A percentile compares a stretch with the other conserved stretches of the same genome.
Evolutionary conservation across 2,329 filamentous ascomycete species (phyloP).

Genomic region (Bretziella fagacearum): DNA sequence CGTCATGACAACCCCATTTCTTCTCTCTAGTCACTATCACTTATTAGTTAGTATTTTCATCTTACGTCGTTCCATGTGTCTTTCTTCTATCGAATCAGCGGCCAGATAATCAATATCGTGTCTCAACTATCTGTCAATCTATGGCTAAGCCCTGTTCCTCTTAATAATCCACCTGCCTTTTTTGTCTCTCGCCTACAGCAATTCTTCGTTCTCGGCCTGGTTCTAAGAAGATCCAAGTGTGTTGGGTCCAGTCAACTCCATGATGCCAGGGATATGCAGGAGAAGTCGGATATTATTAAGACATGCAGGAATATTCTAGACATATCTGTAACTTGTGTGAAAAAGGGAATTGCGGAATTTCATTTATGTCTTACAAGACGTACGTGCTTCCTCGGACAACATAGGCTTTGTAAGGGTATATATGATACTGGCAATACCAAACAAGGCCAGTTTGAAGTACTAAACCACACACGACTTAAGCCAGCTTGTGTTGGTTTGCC

Average conservation of each 20-base stretch:
- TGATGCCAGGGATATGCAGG: neutral
- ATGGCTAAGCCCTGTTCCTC: neutral
- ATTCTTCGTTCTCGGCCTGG: neutral
- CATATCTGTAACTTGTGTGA: neutral
- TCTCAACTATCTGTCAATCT: neutral
- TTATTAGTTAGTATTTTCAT: neutral
- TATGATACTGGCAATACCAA: no score
- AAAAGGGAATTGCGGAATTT: neutral
- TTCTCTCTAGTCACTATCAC: no score
- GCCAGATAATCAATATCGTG: no score
- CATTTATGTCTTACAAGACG: neutral
- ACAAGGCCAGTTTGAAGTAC: no score
- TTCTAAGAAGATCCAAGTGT: neutral
- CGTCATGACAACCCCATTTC: no score
- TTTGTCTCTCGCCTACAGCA: neutral
- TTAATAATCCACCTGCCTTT: neutral
- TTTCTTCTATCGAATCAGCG: neutral
- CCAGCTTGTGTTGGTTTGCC: no score
- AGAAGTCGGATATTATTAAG: neutral
- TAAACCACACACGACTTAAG: no score
- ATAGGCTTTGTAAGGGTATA: no score
- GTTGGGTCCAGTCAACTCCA: neutral
- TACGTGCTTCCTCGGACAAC: neutral
- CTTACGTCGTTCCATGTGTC: neutral
- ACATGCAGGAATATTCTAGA: neutral